Evolutionary conservation across 78 protist genomes (phyloP).

Genomic region (Mastigamoeba balamuthi): DNA sequence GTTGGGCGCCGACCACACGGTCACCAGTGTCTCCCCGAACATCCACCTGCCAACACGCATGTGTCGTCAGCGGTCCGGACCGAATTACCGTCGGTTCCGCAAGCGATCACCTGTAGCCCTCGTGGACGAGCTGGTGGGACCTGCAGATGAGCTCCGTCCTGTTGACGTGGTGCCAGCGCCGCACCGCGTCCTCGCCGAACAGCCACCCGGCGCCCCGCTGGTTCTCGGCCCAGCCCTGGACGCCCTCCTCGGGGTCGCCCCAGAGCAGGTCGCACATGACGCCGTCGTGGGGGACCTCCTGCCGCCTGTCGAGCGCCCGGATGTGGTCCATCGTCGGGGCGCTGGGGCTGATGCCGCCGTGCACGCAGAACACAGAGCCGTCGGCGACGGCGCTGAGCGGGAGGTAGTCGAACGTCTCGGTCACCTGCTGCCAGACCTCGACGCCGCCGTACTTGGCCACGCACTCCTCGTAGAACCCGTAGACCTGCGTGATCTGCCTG

Average conservation of each 20-base stretch:
- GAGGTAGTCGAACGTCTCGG: conserved; percentile 79
- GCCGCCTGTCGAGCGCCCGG: conserved; percentile 58
- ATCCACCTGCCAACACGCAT: no score
- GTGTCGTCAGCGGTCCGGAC: no score
- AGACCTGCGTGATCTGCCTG: conserved; percentile 86
- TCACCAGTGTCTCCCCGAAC: no score
- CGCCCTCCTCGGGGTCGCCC: conserved; percentile 47
- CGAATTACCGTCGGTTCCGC: no score
- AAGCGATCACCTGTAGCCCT: no score
- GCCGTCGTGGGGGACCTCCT: conserved; percentile 88
- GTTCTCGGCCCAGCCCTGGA: conserved; percentile 32
- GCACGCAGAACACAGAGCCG: conserved; percentile 45
- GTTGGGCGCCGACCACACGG: no score
- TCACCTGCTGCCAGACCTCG: conserved; percentile 83
- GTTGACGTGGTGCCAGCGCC: conserved; percentile 71
- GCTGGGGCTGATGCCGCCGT: conserved; percentile 73
- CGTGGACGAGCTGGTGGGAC: conserved; percentile 94
- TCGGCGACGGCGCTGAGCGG: conserved; percentile 82
- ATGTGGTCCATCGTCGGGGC: conserved; percentile 70
- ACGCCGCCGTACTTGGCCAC: conserved; percentile 78
- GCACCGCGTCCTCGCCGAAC: conserved; percentile 74
- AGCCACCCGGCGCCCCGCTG: conserved; percentile 85
- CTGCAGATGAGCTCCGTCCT: conserved; percentile 59
- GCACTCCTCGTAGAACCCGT: conserved; percentile 94
- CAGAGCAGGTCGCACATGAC: conserved; percentile 37